These are phyloP conservation scores for Gossypium arboreum DNA, from an alignment of 345 rosid species.

Conservation along the genomic window DNA sequence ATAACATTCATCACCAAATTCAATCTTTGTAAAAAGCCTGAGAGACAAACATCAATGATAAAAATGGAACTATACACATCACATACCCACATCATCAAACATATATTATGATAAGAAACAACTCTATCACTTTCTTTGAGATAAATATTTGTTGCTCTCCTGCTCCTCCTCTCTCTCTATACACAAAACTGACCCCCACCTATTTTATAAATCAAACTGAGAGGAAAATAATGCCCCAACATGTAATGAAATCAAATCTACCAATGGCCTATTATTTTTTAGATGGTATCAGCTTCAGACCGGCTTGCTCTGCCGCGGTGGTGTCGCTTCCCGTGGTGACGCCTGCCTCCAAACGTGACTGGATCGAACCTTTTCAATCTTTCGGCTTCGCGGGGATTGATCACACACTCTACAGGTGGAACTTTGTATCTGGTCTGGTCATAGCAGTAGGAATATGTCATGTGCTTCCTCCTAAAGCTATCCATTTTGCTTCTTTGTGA, in stretches of 20 bases:
- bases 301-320: slow-evolving; percentile 33
- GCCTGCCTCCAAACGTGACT: slow-evolving; percentile 65
- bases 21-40: slow-evolving; percentile 17
- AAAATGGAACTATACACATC: slow-evolving; percentile 39
- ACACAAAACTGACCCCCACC: slow-evolving; percentile 33
- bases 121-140: background rate
- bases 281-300: slow-evolving; percentile 16
- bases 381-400: slow-evolving; percentile 51
- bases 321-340: slow-evolving; percentile 49
- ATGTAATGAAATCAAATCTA: background rate
- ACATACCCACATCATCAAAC: slow-evolving; percentile 28
- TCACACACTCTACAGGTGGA: slow-evolving; percentile 64
- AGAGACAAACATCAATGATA: slow-evolving; percentile 20
- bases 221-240: slow-evolving; percentile 2
- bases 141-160: slow-evolving; percentile 3
- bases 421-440: slow-evolving; percentile 67
- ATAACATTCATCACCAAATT: slow-evolving; percentile 28
- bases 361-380: slow-evolving; percentile 69
- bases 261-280: slow-evolving; percentile 3
- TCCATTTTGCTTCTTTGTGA: slow-evolving; percentile 61
- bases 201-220: slow-evolving; percentile 3
- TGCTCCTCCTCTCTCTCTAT: slow-evolving; percentile 24
- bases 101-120: background rate
- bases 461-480: slow-evolving; percentile 56
- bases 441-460: slow-evolving; percentile 94